Evolutionary conservation across 1,139 yeast genomes (phyloP).

Genomic region (Geotrichum cucujoidarum): DNA sequence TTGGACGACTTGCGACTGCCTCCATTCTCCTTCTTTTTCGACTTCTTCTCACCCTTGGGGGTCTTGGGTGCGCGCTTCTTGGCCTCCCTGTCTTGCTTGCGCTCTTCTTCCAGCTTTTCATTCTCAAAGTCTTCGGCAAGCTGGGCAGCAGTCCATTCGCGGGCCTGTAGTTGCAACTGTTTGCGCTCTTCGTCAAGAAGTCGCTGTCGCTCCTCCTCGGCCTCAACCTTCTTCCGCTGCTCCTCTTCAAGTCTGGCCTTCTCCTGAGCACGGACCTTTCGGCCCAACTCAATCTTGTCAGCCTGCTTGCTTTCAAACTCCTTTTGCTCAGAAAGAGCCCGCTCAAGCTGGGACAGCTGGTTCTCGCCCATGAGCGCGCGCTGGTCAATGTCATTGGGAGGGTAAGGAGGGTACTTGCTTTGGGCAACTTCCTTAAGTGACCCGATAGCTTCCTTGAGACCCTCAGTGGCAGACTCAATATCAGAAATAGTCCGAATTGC

Average conservation of each 20-base stretch:
- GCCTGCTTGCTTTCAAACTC: conserved; percentile 57
- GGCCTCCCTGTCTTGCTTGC: conserved; percentile 19
- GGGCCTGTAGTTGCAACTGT: conserved; percentile 73
- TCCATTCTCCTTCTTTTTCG: conserved; percentile 19
- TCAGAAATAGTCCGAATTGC: conserved; percentile 59
- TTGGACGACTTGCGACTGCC: conserved; percentile 6
- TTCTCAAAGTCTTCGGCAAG: conserved; percentile 28
- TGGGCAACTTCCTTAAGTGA: conserved; percentile 58
- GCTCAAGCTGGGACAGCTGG: conserved; percentile 66
- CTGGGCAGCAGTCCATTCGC: conserved; percentile 61
- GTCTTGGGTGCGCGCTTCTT: conserved; percentile 19
- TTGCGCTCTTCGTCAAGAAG: conserved; percentile 62
- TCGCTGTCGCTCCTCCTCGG: conserved; percentile 42
- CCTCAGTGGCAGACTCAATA: conserved; percentile 53
- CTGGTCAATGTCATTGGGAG: conserved; percentile 71
- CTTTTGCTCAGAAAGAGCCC: conserved; percentile 67
- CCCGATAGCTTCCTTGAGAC: conserved; percentile 59
- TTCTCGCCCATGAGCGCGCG: conserved; percentile 81
- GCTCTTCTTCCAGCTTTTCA: conserved; percentile 25
- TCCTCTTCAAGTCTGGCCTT: conserved; percentile 42
- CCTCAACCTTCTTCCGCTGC: conserved; percentile 30
- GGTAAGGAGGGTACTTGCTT: conserved; percentile 62
- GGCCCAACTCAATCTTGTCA: conserved; percentile 67
- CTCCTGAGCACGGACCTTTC: conserved; percentile 58
- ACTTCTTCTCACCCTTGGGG: conserved; percentile 5